A percentile compares a stretch with the other conserved stretches of the same genome.
These are phyloP conservation scores for Hygrophila difformis DNA, from an alignment of 257 asterid species.

Conservation along the genomic window DNA sequence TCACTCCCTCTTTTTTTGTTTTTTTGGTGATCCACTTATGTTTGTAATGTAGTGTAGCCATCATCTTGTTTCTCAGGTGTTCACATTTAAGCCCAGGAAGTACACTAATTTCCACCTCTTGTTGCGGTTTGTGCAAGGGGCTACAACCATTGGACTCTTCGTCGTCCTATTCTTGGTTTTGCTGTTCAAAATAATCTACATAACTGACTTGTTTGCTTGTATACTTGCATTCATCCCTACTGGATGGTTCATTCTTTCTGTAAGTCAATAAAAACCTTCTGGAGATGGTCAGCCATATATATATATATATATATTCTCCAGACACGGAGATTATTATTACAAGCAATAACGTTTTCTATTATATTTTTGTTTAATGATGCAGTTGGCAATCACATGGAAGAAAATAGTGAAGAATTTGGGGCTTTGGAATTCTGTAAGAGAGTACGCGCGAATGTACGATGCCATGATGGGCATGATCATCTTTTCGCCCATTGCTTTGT, in stretches of 20 bases:
- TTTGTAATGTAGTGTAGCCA: slow-evolving; percentile 6
- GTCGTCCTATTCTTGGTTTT: slow-evolving; percentile 76
- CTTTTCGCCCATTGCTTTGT: slow-evolving; percentile 78
- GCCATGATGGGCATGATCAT: slow-evolving; percentile 96
- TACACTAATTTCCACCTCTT: slow-evolving; percentile 80
- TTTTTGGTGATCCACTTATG: no score
- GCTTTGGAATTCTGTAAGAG: slow-evolving; percentile 93
- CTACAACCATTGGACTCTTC: slow-evolving; percentile 69
- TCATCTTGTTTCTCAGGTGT: slow-evolving; percentile 43
- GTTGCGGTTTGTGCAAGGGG: slow-evolving; percentile 94
- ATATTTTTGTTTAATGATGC: slow-evolving; percentile 1
- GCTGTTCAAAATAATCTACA: slow-evolving; percentile 46
- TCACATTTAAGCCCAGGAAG: slow-evolving; percentile 76
- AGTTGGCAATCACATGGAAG: slow-evolving; percentile 92
- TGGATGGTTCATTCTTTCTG: slow-evolving; percentile 84
- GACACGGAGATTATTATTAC: not conserved
- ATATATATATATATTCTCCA: not conserved
- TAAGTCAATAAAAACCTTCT: slow-evolving; percentile 36
- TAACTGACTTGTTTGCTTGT: slow-evolving; percentile 85
- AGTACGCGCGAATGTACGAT: slow-evolving; percentile 94
- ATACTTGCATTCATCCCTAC: slow-evolving; percentile 94
- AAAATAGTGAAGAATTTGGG: slow-evolving; percentile 68
- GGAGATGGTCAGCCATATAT: slow-evolving; percentile 9
- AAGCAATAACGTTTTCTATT: not conserved
- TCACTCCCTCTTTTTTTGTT: not conserved